A percentile compares a stretch with the other conserved stretches of the same genome.
These are phyloP conservation scores for Mesostigma viride DNA, from an alignment of 139 green algal genomes.

Conservation along the genomic window DNA sequence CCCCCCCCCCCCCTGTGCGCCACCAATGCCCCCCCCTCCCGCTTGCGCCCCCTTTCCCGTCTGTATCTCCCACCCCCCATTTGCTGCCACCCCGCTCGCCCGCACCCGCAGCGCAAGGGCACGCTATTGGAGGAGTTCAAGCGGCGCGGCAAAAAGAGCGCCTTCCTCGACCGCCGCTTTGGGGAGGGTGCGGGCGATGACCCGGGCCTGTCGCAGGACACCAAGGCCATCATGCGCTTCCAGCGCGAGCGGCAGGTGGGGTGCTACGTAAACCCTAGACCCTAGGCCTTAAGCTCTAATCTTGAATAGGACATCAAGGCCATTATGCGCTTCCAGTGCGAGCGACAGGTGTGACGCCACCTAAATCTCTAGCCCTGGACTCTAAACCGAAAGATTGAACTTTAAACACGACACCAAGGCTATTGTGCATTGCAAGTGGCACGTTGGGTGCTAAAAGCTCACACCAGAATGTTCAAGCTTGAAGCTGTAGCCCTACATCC, in stretches of 20 bases:
- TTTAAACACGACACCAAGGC: constrained; percentile 74
- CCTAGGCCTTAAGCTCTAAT: too few species aligned
- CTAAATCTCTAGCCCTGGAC: too few species aligned
- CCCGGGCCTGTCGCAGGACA: constrained; percentile 57
- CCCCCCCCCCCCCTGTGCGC: too few species aligned
- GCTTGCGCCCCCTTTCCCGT: constrained; percentile 1
- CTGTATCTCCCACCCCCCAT: background rate
- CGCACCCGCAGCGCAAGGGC: constrained; percentile 21
- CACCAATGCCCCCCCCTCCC: too few species aligned
- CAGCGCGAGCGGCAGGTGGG: constrained; percentile 59
- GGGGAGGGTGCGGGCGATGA: constrained; percentile 86
- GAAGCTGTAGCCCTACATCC: too few species aligned
- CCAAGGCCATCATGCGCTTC: constrained; percentile 69
- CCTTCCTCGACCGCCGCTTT: constrained; percentile 86
- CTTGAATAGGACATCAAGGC: constrained; percentile 74
- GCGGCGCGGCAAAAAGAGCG: constrained; percentile 71
- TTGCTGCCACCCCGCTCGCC: background rate
- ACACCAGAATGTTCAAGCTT: too few species aligned
- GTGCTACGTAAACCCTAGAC: too few species aligned
- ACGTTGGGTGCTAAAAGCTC: too few species aligned
- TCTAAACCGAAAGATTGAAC: too few species aligned
- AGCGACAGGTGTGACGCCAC: constrained; percentile 48
- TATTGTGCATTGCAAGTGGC: constrained; percentile 66
- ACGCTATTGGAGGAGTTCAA: constrained; percentile 87
- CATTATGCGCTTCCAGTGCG: constrained; percentile 65